These are phyloP conservation scores for Guadua angustifolia DNA, from an alignment of 176 grass and related monocot genomes.

Conservation along the genomic window DNA sequence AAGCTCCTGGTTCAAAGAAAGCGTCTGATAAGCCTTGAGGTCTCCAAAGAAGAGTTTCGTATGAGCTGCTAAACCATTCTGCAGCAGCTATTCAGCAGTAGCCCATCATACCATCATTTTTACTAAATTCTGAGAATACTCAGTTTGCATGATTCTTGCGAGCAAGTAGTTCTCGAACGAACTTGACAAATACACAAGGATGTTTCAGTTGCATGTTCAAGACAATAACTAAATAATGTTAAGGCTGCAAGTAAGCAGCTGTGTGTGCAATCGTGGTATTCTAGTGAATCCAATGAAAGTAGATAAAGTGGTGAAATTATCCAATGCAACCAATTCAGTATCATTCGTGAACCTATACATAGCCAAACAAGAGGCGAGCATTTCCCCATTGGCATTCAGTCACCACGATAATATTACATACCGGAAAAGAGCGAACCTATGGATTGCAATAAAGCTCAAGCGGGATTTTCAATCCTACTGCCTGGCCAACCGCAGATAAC, in stretches of 20 bases:
- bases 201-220: not conserved
- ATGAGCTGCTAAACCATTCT: constrained; percentile 8
- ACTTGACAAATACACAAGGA: not conserved
- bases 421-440: constrained; percentile 34
- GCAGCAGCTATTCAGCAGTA: not conserved
- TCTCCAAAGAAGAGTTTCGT: not conserved
- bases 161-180: not conserved
- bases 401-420: not conserved
- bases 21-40: not conserved
- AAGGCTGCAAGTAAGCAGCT: not conserved
- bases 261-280: not conserved
- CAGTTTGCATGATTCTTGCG: constrained; percentile 17
- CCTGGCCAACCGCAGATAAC: constrained; percentile 81
- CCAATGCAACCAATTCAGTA: not conserved
- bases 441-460: constrained; percentile 57
- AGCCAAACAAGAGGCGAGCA: not conserved
- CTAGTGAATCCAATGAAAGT: not conserved
- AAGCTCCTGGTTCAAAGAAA: not conserved
- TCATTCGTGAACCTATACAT: not conserved
- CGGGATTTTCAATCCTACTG: constrained; percentile 77
- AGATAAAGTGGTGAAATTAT: not conserved
- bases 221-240: not conserved
- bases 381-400: not conserved
- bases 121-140: not conserved
- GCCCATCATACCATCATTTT: not conserved